phyloP scores from a whole-genome alignment of 1,284 basidiomycete species.

The Ustilago tritici region DNA sequence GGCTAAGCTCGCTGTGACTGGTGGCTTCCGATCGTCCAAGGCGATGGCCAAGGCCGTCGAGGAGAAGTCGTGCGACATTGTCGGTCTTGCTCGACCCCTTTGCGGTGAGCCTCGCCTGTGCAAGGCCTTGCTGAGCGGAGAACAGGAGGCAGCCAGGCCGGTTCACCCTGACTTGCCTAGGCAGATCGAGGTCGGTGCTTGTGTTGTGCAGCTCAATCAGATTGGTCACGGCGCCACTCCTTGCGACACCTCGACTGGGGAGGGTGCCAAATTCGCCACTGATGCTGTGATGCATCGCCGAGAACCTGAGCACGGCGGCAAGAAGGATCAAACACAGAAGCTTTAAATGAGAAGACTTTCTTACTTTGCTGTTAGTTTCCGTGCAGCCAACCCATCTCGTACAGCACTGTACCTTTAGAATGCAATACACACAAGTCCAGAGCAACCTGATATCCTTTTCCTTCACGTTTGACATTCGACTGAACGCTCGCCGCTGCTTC shows the following conservation, averaged over 20 bases:
- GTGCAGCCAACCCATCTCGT: neutral
- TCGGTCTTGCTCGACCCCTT: constrained; percentile 45
- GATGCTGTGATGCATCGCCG: constrained; percentile 30
- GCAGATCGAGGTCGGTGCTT: constrained; percentile 44
- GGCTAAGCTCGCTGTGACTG: constrained; percentile 80
- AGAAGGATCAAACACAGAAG: constrained; percentile 36
- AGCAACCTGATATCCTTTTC: no score
- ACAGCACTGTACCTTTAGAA: neutral
- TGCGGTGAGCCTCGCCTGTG: constrained; percentile 47
- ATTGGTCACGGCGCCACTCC: constrained; percentile 29
- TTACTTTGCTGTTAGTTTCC: neutral
- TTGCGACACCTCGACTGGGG: constrained; percentile 40
- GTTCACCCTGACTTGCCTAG: constrained; percentile 39
- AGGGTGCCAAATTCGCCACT: constrained; percentile 51
- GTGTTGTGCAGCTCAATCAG: constrained; percentile 47
- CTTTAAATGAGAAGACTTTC: neutral
- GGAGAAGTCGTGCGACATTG: constrained; percentile 55
- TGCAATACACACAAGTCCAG: neutral
- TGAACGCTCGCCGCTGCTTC: no score
- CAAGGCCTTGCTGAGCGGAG: constrained; percentile 43
- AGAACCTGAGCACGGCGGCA: constrained; percentile 41
- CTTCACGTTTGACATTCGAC: no score
- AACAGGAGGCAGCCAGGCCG: constrained; percentile 33
- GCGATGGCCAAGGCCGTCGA: constrained; percentile 74
- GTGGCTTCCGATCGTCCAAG: constrained; percentile 78